Evolutionary conservation across 768 basidiomycete species (phyloP).

Genomic region (Tricholoma matsutake): DNA sequence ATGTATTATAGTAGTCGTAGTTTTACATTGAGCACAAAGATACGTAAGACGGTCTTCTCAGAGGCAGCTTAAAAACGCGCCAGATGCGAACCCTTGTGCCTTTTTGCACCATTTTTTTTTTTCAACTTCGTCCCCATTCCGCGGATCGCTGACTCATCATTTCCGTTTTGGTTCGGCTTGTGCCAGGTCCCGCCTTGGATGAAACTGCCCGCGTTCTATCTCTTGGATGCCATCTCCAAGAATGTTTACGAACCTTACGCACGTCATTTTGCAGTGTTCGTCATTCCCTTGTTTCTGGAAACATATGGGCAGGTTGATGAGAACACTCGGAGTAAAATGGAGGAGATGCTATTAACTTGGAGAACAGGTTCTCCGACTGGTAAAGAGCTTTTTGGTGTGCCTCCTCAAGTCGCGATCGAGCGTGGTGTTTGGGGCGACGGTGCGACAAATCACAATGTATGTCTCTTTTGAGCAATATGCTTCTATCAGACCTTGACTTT

Average conservation of each 20-base stretch:
- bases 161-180: constrained; percentile 31
- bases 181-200: constrained; percentile 81
- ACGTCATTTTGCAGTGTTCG: constrained; percentile 75
- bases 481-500: constrained; percentile 7
- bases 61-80: constrained; percentile 16
- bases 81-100: constrained; percentile 21
- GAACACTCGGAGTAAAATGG: constrained; percentile 88
- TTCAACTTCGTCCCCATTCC: constrained; percentile 27
- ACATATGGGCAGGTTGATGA: constrained; percentile 87
- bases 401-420: constrained; percentile 82
- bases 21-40: constrained; percentile 37
- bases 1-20: constrained; percentile 47
- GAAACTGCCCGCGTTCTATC: constrained; percentile 92
- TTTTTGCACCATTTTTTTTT: constrained; percentile 19
- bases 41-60: constrained; percentile 29
- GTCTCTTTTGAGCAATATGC: constrained; percentile 19
- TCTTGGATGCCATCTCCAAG: constrained; percentile 96
- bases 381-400: constrained; percentile 80
- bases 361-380: constrained; percentile 78
- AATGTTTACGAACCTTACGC: constrained; percentile 95
- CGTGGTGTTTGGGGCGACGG: constrained; percentile 74
- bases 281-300: constrained; percentile 81
- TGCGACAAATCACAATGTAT: constrained; percentile 37
- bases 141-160: constrained; percentile 71
- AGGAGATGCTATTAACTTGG: constrained; percentile 97